These are phyloP conservation scores for Cenococcum geophilum DNA, from an alignment of 495 filamentous ascomycete species.

Conservation along the genomic window DNA sequence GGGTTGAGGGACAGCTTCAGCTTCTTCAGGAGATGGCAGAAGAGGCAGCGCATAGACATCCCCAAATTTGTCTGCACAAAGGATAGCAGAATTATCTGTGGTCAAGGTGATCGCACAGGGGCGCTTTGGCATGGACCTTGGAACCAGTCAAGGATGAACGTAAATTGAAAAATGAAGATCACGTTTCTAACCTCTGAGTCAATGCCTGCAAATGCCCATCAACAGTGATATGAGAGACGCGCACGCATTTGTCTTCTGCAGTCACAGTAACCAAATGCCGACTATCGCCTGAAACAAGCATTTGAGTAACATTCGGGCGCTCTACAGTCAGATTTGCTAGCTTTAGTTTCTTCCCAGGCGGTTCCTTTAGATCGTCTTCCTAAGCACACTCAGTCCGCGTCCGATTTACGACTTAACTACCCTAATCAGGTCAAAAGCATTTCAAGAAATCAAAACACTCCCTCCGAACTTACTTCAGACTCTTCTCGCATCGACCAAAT, in stretches of 20 bases:
- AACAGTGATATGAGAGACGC: constrained; percentile 64
- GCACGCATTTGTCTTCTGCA: constrained; percentile 81
- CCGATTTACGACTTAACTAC: constrained; percentile 4
- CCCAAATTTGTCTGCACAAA: constrained; percentile 89
- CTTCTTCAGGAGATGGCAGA: constrained; percentile 42
- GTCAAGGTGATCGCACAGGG: constrained; percentile 69
- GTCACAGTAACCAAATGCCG: constrained; percentile 70
- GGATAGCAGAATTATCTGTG: constrained; percentile 58
- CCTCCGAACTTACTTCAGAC: constrained; percentile 9
- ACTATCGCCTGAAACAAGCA: constrained; percentile 51
- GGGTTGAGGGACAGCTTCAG: constrained; percentile 18
- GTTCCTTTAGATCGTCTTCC: constrained; percentile 30
- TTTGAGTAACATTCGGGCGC: constrained; percentile 32
- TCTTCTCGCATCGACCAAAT: constrained; percentile 15
- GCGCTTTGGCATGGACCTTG: constrained; percentile 81
- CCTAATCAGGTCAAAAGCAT: neutral
- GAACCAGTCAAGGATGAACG: neutral
- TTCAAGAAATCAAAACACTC: neutral
- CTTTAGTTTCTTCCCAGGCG: constrained; percentile 51
- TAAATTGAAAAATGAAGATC: neutral
- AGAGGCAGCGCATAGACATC: constrained; percentile 91
- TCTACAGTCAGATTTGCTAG: constrained; percentile 33
- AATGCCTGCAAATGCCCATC: constrained; percentile 58
- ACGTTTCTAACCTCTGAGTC: constrained; percentile 58
- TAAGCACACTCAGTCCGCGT: constrained; percentile 14